A percentile compares a stretch with the other conserved stretches of the same genome.
Evolutionary conservation across 2,329 filamentous ascomycete species (phyloP).

Genomic region (Aureobasidium lini): DNA sequence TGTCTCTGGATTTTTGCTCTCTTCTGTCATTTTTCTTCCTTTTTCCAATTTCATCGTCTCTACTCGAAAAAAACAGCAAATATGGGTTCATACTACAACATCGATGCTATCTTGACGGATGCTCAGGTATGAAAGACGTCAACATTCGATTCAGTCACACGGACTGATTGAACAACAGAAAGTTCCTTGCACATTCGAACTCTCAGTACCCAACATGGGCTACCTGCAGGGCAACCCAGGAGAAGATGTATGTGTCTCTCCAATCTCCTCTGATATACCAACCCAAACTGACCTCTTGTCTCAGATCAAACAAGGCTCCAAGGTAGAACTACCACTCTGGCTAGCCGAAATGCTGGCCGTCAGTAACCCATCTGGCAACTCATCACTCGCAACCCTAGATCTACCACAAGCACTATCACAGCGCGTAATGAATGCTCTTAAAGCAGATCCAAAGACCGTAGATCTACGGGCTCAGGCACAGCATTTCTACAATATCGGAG

Average conservation of each 20-base stretch:
- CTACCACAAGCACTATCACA: slow-evolving; percentile 69
- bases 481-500: slow-evolving; percentile 81
- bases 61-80: not conserved
- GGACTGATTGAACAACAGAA: slow-evolving; percentile 50
- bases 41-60: not conserved
- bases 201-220: slow-evolving; percentile 78
- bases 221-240: slow-evolving; percentile 79
- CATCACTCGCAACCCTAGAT: slow-evolving; percentile 68
- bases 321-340: slow-evolving; percentile 83
- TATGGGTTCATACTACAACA: slow-evolving; percentile 68
- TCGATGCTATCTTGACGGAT: slow-evolving; percentile 77
- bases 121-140: slow-evolving; percentile 52
- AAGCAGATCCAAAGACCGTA: slow-evolving; percentile 80
- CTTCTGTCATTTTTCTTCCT: not conserved
- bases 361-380: slow-evolving; percentile 36
- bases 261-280: not conserved
- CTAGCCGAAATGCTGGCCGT: slow-evolving; percentile 88
- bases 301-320: slow-evolving; percentile 71
- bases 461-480: slow-evolving; percentile 74
- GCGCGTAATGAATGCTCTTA: slow-evolving; percentile 79
- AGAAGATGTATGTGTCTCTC: slow-evolving; percentile 39
- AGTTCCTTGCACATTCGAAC: slow-evolving; percentile 90
- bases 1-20: not conserved
- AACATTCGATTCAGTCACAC: not conserved
- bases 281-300: not conserved